Percentiles rank a stretch among this genome's conserved stretches.
Evolutionary conservation across 2,329 filamentous ascomycete genomes (phyloP).

Genomic region (Dothideomycetes sp.): DNA sequence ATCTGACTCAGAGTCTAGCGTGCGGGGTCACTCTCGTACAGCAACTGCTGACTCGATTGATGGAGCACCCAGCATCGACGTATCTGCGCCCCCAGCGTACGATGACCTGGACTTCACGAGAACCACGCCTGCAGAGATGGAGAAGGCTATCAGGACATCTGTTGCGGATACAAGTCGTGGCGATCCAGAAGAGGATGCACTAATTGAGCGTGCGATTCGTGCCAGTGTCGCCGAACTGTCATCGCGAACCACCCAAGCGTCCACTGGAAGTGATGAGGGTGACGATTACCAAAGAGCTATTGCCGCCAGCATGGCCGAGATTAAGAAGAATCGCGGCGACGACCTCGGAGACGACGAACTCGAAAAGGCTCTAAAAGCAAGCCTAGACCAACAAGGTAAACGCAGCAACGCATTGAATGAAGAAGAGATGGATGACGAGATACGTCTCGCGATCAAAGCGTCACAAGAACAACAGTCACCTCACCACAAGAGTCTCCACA

Average conservation of each 20-base stretch:
- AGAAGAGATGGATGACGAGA: slow-evolving; percentile 21
- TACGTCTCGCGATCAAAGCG: slow-evolving; percentile 4
- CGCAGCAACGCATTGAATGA: not conserved
- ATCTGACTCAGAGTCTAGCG: not conserved
- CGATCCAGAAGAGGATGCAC: slow-evolving; percentile 58
- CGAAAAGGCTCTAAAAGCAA: slow-evolving; percentile 28
- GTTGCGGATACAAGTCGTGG: slow-evolving; percentile 63
- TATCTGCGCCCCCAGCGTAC: slow-evolving; percentile 21
- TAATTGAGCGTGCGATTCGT: slow-evolving; percentile 64
- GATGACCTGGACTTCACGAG: slow-evolving; percentile 37
- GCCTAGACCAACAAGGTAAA: slow-evolving; percentile 19
- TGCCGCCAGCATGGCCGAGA: slow-evolving; percentile 39
- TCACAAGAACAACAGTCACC: slow-evolving; percentile 27
- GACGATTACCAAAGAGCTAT: slow-evolving; percentile 40
- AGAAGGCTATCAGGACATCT: slow-evolving; percentile 61
- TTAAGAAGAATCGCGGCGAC: slow-evolving; percentile 3
- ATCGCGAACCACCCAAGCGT: slow-evolving; percentile 18
- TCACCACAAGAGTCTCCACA: slow-evolving; percentile 27
- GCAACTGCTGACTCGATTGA: not conserved
- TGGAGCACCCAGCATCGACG: slow-evolving; percentile 16
- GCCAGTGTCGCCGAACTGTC: slow-evolving; percentile 57
- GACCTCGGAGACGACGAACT: slow-evolving; percentile 25
- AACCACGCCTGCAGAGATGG: slow-evolving; percentile 42
- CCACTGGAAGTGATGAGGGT: slow-evolving; percentile 35
- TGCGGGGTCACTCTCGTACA: not conserved